Evolutionary conservation across 768 basidiomycete species (phyloP).

Genomic region (Naganishia vaughanmartiniae): DNA sequence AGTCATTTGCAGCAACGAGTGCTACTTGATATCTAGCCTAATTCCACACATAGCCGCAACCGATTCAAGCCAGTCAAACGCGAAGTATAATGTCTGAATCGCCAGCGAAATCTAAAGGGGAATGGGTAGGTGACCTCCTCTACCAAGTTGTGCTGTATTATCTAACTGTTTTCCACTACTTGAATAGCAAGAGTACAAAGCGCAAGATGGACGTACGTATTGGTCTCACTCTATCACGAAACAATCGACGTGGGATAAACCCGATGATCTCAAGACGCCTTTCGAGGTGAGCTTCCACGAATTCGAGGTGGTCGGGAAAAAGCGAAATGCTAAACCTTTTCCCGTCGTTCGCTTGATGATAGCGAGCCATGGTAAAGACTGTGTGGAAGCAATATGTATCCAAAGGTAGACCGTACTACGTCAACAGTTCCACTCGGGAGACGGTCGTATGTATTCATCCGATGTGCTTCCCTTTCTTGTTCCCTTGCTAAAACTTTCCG

Average conservation of each 20-base stretch:
- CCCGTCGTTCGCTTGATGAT: neutral
- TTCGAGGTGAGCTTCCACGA: constrained; percentile 66
- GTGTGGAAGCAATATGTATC: constrained; percentile 97
- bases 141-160: neutral
- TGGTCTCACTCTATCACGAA: constrained; percentile 89
- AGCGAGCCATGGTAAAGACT: constrained; percentile 85
- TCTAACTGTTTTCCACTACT: neutral
- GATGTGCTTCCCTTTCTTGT: neutral
- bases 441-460: constrained; percentile 56
- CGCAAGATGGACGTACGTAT: constrained; percentile 94
- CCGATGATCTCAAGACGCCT: constrained; percentile 86
- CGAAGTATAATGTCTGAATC: constrained; percentile 6
- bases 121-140: constrained; percentile 2
- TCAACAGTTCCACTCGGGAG: constrained; percentile 77
- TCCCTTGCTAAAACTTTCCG: neutral
- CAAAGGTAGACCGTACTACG: constrained; percentile 63
- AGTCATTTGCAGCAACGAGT: neutral
- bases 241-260: constrained; percentile 98
- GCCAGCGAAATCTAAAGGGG: neutral
- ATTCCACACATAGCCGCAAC: neutral
- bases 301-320: neutral
- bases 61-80: neutral
- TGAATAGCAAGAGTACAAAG: constrained; percentile 81
- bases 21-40: neutral
- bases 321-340: neutral